Evolutionary conservation across 331 rosid species (phyloP).

Genomic region (Arachis monticola): DNA sequence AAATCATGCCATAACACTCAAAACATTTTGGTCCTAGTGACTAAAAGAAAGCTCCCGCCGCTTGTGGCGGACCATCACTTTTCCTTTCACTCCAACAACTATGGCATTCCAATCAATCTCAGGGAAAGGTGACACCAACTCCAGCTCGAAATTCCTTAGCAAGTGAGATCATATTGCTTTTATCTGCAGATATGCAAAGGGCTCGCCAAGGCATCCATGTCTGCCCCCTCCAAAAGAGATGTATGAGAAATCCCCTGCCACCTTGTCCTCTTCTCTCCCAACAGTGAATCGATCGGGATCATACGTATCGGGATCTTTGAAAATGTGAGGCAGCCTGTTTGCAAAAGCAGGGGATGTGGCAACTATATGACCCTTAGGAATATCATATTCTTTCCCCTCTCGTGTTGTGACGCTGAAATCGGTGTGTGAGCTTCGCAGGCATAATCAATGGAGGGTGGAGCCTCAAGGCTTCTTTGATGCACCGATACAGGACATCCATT

Average conservation of each 20-base stretch:
- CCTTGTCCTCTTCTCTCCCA: conserved; percentile 92
- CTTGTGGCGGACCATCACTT: conserved; percentile 90
- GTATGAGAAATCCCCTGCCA: conserved; percentile 77
- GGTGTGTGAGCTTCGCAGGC: conserved; percentile 77
- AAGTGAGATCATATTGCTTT: conserved; percentile 90
- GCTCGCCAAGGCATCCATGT: conserved; percentile 96
- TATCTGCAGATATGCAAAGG: conserved; percentile 90
- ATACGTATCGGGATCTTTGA: conserved; percentile 69
- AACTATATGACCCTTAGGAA: conserved; percentile 89
- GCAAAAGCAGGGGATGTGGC: conserved; percentile 93
- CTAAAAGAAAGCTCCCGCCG: conserved; percentile 59
- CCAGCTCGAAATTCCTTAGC: conserved; percentile 89
- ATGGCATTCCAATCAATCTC: conserved; percentile 85
- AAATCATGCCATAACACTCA: conserved; percentile 17
- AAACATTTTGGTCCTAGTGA: conserved; percentile 30
- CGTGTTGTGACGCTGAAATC: conserved; percentile 70
- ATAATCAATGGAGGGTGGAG: conserved; percentile 66
- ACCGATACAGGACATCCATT: conserved; percentile 79
- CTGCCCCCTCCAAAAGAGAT: conserved; percentile 94
- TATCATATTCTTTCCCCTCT: conserved; percentile 80
- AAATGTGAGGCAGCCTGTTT: conserved; percentile 76
- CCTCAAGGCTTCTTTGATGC: conserved; percentile 85
- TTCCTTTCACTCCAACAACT: conserved; percentile 94
- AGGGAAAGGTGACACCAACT: conserved; percentile 67
- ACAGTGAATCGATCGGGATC: conserved; percentile 73